These are phyloP conservation scores for Leccinum laetum DNA, from an alignment of 1,284 basidiomycete genomes.

Conservation along the genomic window DNA sequence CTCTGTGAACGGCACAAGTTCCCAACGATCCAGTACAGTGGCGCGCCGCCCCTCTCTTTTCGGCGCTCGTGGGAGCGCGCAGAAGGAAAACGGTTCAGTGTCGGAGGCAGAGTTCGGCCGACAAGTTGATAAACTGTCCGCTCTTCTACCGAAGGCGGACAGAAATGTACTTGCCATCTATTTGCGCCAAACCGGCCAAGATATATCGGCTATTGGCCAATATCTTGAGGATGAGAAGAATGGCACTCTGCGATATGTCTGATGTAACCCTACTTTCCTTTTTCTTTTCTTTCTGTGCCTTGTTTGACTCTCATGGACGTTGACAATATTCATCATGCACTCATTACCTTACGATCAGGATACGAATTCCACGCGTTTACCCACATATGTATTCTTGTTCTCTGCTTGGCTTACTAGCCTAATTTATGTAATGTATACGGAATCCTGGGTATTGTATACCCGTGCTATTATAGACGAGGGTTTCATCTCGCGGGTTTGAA, in stretches of 20 bases:
- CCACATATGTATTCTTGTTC: conserved; percentile 19
- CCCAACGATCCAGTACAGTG: conserved; percentile 43
- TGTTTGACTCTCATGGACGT: conserved; percentile 5
- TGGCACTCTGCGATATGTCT: conserved; percentile 53
- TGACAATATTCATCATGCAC: conserved; percentile 10
- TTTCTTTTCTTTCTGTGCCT: conserved; percentile 4
- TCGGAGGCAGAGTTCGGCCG: conserved; percentile 48
- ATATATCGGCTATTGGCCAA: conserved; percentile 82
- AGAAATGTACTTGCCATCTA: conserved; percentile 70
- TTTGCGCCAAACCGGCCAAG: conserved; percentile 70
- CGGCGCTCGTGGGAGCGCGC: conserved; percentile 22
- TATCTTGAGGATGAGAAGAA: conserved; percentile 88
- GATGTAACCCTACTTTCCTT: conserved; percentile 13
- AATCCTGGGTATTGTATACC: conserved; percentile 3
- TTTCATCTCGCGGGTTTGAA: conserved; percentile 31
- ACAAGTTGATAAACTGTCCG: conserved; percentile 72
- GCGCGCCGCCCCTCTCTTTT: conserved; percentile 55
- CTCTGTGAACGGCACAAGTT: conserved; percentile 28
- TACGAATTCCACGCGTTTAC: conserved; percentile 4
- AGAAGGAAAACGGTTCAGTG: conserved; percentile 5
- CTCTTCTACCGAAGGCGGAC: conserved; percentile 78
- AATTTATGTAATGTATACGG: conserved; percentile 23
- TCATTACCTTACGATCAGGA: conserved; percentile 17
- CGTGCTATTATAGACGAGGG: not conserved
- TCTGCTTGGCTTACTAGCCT: conserved; percentile 17